Percentiles rank a stretch among this genome's conserved stretches.
Evolutionary conservation across 768 basidiomycete genomes (phyloP).

Genomic region (Butyriboletus loyo): DNA sequence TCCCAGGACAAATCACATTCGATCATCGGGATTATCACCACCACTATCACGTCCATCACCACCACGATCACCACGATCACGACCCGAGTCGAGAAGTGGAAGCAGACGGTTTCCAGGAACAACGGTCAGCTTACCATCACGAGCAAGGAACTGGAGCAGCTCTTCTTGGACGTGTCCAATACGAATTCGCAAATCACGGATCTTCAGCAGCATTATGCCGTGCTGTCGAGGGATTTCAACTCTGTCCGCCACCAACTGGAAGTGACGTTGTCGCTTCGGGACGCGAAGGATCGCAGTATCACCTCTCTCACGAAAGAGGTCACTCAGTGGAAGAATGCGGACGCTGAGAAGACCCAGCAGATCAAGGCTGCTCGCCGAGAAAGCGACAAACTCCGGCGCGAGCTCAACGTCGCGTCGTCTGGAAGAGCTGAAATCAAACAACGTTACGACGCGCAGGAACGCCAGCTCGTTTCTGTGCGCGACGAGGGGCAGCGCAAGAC

Average conservation of each 20-base stretch:
- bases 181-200: not conserved
- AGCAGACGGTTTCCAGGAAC: not conserved
- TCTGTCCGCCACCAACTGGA: not conserved
- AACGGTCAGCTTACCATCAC: not conserved
- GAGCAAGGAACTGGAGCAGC: slow-evolving; percentile 1
- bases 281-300: not conserved
- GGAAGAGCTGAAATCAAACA: not conserved
- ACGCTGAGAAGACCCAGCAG: not conserved
- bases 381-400: not conserved
- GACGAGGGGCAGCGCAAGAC: not conserved
- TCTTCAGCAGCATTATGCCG: not conserved
- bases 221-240: not conserved
- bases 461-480: not conserved
- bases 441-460: not conserved
- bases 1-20: too few species aligned
- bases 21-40: too few species aligned
- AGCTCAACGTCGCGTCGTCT: not conserved
- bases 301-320: not conserved
- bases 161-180: not conserved
- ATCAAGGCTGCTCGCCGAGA: not conserved
- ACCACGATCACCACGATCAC: not conserved
- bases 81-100: slow-evolving; percentile 1
- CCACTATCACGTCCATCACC: not conserved
- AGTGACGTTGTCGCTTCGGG: not conserved
- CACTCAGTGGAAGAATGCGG: not conserved